Percentiles rank a stretch among this genome's conserved stretches.
phyloP scores from a whole-genome alignment of 2,329 filamentous ascomycete genomes.

The Beauveria asiatica region DNA sequence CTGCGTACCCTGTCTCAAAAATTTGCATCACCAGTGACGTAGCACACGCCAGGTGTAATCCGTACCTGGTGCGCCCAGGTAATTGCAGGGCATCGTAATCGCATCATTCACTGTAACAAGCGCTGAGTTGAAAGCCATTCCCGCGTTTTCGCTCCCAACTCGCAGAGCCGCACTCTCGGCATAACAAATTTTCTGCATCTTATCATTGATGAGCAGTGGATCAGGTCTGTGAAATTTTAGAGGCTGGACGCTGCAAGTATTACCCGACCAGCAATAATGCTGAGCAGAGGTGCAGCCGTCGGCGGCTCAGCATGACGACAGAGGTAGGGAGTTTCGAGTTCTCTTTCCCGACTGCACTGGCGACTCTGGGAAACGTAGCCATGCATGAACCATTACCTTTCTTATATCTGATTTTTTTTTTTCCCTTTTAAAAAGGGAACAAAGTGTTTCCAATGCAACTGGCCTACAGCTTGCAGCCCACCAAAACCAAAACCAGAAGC shows the following conservation, averaged over 20 bases:
- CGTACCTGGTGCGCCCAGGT: no score
- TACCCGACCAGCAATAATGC: background rate
- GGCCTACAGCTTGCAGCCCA: background rate
- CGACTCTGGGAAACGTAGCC: no score
- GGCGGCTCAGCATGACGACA: background rate
- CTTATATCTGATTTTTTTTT: no score
- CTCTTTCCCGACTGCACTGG: no score
- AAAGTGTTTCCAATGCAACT: background rate
- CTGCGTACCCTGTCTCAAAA: background rate
- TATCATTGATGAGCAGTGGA: background rate
- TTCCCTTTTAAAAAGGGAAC: no score
- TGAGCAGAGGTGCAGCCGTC: background rate
- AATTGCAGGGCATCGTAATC: background rate
- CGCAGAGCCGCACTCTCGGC: background rate
- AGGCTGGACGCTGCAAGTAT: background rate
- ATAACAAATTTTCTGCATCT: no score
- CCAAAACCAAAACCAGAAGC: background rate
- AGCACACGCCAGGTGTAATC: no score
- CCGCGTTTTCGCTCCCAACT: background rate
- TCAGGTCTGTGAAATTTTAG: background rate
- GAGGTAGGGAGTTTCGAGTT: background rate
- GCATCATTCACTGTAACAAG: background rate
- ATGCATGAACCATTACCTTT: no score
- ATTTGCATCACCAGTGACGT: slow-evolving; percentile 4
- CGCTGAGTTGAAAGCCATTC: background rate